Evolutionary conservation across 495 filamentous ascomycete genomes (phyloP), one percentile per base, ranked within the genome.

Genomic region (Copromyces sp.): DNA sequence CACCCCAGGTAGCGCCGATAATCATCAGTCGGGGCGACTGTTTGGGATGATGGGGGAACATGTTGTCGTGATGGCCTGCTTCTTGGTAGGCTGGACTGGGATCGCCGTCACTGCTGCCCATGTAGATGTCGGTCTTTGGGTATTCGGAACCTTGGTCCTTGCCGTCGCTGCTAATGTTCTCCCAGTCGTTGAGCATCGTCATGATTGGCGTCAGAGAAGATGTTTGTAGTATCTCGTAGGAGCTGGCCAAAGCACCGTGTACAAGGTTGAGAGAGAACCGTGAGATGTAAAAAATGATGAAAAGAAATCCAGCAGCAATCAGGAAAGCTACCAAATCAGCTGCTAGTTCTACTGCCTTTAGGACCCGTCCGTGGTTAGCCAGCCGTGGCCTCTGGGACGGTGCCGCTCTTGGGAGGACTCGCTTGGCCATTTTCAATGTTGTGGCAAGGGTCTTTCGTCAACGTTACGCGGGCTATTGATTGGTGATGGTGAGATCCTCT

Each of bases 1-100:
- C 78, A 45, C 78, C 78, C 75, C 74, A 79, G 42, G 78, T 75
- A 3, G 78, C 78, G 68, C 69, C 76, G 42, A 76, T 71, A 69
- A 79, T 73, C 2, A 75, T 44, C 24, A 79, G 74, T 3, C 70
- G 75, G 6, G 75, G 59, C 24, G 69, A 74, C 71, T 68, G 32
- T 61, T 20, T 32, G 24, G 69, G n/a, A 9, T 14, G 29, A 39
- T 44, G 59, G 8, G 59, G 45, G 32, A 61, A 32, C 53, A 61
- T 32, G 24, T 35, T 61, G 39, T 38, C 16, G 69, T 69, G 20
- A 68, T 59, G n/a, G 3, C 42, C 39, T 24, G 9, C 32, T 11
- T 73, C 71, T 39, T 59, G 53, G 72, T 75, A 73, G 39, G 74
- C 20, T 32, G 72, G 72, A 17, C 35, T 71, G 37, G 72, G 69